Evolutionary conservation across 441 rosid genomes (phyloP).

Genomic region (Aleurites moluccanus): DNA sequence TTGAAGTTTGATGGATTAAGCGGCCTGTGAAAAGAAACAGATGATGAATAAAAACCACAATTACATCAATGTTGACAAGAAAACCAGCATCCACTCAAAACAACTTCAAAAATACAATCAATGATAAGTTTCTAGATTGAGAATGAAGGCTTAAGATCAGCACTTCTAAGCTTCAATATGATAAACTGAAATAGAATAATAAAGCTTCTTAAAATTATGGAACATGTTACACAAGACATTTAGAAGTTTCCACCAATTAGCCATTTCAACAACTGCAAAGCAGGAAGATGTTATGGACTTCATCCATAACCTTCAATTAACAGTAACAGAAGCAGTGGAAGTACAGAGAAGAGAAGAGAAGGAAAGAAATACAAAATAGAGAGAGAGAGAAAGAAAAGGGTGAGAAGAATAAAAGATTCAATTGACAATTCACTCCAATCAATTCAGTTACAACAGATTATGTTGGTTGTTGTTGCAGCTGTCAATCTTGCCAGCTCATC

Average conservation of each 20-base stretch:
- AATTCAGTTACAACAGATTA: no score
- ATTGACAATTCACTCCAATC: no score
- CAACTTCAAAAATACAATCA: constrained; percentile 5
- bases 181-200: background rate
- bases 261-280: background rate
- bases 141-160: background rate
- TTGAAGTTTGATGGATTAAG: constrained; percentile 51
- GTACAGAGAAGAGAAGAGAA: no score
- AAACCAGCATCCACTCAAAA: background rate
- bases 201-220: background rate
- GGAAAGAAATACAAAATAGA: no score
- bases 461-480: no score
- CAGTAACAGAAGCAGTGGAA: no score
- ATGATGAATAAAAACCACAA: constrained; percentile 3
- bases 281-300: no score
- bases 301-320: no score
- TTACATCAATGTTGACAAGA: background rate
- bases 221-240: background rate
- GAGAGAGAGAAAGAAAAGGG: no score
- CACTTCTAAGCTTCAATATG: background rate
- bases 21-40: constrained; percentile 55
- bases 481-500: no score
- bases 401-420: no score
- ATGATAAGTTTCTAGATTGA: background rate
- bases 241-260: background rate